phyloP scores from a whole-genome alignment of 257 asterid genomes.

The Henckelia pumila region DNA sequence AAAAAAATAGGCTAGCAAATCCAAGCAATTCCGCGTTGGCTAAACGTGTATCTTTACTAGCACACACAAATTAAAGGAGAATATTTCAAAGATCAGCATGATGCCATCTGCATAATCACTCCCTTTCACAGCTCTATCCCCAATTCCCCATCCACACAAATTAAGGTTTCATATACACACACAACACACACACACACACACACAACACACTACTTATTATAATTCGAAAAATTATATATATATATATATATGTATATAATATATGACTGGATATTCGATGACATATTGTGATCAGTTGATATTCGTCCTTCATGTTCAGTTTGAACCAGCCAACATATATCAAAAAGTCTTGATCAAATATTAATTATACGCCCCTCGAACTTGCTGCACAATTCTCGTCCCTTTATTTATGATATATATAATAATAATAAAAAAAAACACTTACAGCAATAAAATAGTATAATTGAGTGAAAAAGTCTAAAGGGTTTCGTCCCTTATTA shows the following conservation, averaged over 20 bases:
- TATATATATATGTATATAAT: too few relatives aligned
- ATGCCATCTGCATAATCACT: background rate
- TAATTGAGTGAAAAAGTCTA: constrained; percentile 20
- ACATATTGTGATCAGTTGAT: too few relatives aligned
- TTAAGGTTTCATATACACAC: too few relatives aligned
- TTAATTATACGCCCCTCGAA: background rate
- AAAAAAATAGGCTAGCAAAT: constrained; percentile 6
- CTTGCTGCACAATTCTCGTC: constrained; percentile 11
- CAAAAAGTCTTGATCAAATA: background rate
- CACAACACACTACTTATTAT: too few relatives aligned
- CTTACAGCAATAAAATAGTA: background rate
- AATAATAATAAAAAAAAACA: constrained; percentile 9
- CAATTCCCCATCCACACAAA: too few relatives aligned
- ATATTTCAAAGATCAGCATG: constrained; percentile 24
- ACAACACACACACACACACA: too few relatives aligned
- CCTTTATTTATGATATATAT: background rate
- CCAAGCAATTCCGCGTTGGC: constrained; percentile 37
- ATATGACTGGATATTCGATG: too few relatives aligned
- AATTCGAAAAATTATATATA: too few relatives aligned
- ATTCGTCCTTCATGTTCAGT: too few relatives aligned
- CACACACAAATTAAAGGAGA: constrained; percentile 12
- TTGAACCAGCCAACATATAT: constrained; percentile 2
- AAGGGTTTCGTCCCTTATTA: constrained; percentile 16
- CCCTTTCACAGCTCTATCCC: too few relatives aligned
- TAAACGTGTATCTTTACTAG: constrained; percentile 36